Evolutionary conservation across 179 eudicot genomes (phyloP).

Genomic region (Spinacia oleracea): DNA sequence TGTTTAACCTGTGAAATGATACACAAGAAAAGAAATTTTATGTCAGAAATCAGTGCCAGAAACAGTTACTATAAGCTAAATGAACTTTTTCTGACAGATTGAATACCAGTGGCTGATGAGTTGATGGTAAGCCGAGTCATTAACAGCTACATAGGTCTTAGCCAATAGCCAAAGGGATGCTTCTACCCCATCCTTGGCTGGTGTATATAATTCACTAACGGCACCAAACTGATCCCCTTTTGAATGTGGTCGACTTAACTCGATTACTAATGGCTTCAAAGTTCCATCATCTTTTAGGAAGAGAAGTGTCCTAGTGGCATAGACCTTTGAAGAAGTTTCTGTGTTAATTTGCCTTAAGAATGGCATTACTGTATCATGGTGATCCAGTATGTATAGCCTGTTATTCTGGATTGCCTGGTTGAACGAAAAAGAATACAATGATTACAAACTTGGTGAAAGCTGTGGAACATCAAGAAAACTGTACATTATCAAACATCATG

Average conservation of each 20-base stretch:
- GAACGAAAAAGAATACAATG: not conserved
- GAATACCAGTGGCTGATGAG: slow-evolving; percentile 82
- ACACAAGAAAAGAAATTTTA: not conserved
- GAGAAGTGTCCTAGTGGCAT: slow-evolving; percentile 76
- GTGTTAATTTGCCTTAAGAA: slow-evolving; percentile 60
- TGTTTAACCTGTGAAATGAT: slow-evolving; percentile 42
- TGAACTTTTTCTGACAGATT: not conserved
- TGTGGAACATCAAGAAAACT: not conserved
- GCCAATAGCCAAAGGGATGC: slow-evolving; percentile 75
- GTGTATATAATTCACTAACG: slow-evolving; percentile 55
- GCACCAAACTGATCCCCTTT: slow-evolving; percentile 58
- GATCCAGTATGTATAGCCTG: slow-evolving; percentile 66
- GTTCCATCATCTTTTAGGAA: slow-evolving; percentile 67
- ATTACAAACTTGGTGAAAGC: not conserved
- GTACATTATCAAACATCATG: not conserved
- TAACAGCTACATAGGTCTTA: slow-evolving; percentile 77
- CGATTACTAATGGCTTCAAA: slow-evolving; percentile 75
- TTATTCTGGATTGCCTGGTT: slow-evolving; percentile 52
- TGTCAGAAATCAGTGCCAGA: not conserved
- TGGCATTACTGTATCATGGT: slow-evolving; percentile 75
- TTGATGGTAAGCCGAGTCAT: slow-evolving; percentile 78
- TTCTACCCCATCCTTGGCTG: slow-evolving; percentile 53
- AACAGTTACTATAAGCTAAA: not conserved
- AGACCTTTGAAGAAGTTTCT: slow-evolving; percentile 54
- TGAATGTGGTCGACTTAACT: slow-evolving; percentile 63